Evolutionary conservation across 345 rosid species (phyloP).

Genomic region (Leavenworthia alabamica): DNA sequence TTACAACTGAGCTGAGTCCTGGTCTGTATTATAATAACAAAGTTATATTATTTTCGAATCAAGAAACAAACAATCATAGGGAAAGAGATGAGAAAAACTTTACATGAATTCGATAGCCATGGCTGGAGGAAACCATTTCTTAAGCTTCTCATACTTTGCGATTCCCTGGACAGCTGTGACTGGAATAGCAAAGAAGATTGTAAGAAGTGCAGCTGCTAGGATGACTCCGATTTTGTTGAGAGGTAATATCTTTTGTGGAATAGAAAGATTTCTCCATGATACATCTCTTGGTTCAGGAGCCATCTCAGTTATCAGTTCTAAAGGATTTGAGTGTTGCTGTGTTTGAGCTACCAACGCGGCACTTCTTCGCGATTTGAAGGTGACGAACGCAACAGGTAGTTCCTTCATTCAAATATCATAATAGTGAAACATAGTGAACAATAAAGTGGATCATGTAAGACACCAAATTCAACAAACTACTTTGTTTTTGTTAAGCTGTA

Average conservation of each 20-base stretch:
- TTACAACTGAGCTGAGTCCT: slow-evolving; percentile 77
- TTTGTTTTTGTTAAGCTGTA: slow-evolving; percentile 2
- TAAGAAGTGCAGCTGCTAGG: slow-evolving; percentile 66
- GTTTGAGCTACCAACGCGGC: slow-evolving; percentile 75
- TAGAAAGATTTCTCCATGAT: slow-evolving; percentile 64
- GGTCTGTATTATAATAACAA: slow-evolving; percentile 45
- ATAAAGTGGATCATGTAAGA: no score
- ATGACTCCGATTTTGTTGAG: slow-evolving; percentile 59
- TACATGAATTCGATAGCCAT: slow-evolving; percentile 72
- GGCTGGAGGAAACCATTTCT: slow-evolving; percentile 86
- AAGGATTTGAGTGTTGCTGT: slow-evolving; percentile 78
- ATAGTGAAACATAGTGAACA: background rate
- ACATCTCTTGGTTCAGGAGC: slow-evolving; percentile 89
- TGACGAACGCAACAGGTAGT: slow-evolving; percentile 74
- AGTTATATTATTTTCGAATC: background rate
- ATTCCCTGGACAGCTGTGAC: slow-evolving; percentile 96
- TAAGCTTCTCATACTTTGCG: slow-evolving; percentile 74
- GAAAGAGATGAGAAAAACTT: slow-evolving; percentile 8
- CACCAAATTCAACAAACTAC: background rate
- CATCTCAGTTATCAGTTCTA: slow-evolving; percentile 63
- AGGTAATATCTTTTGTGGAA: slow-evolving; percentile 45
- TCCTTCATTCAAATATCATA: slow-evolving; percentile 56
- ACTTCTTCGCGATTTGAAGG: slow-evolving; percentile 64
- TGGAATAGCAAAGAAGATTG: slow-evolving; percentile 80
- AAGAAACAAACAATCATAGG: slow-evolving; percentile 1